Evolutionary conservation across 169 alveolate genomes (phyloP).

Genomic region (Eimeria falciformis): DNA sequence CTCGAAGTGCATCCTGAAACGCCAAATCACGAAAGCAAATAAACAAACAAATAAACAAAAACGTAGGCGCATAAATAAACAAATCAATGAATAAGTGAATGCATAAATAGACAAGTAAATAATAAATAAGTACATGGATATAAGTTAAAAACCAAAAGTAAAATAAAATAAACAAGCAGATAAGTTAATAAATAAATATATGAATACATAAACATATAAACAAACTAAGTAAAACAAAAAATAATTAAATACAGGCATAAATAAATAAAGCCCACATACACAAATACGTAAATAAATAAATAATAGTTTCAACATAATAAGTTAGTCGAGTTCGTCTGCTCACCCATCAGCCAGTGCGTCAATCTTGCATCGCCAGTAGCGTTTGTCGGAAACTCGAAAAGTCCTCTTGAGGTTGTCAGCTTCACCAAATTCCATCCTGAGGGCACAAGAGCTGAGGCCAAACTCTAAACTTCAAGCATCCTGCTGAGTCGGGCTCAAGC

Average conservation of each 20-base stretch:
- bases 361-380: constrained; percentile 82
- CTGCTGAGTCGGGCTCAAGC: not conserved
- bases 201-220: not conserved
- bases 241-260: not conserved
- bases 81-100: too few species aligned
- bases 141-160: not conserved
- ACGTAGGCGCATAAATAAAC: not conserved
- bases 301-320: not conserved
- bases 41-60: not conserved
- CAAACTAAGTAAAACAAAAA: too few species aligned
- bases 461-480: not conserved
- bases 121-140: not conserved
- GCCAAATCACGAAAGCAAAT: not conserved
- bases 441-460: not conserved
- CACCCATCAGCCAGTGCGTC: constrained; percentile 79
- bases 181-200: not conserved
- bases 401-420: constrained; percentile 79
- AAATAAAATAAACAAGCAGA: not conserved
- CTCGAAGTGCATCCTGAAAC: constrained; percentile 75
- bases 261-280: not conserved
- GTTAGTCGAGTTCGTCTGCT: too few species aligned
- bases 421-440: constrained; percentile 78
- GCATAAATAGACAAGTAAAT: not conserved
- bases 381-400: constrained; percentile 81
- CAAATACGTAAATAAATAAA: too few species aligned